Percentiles rank a stretch among this genome's conserved stretches.
phyloP scores from a whole-genome alignment of 2,329 filamentous ascomycete species.

The Sporothrix mexicana region DNA sequence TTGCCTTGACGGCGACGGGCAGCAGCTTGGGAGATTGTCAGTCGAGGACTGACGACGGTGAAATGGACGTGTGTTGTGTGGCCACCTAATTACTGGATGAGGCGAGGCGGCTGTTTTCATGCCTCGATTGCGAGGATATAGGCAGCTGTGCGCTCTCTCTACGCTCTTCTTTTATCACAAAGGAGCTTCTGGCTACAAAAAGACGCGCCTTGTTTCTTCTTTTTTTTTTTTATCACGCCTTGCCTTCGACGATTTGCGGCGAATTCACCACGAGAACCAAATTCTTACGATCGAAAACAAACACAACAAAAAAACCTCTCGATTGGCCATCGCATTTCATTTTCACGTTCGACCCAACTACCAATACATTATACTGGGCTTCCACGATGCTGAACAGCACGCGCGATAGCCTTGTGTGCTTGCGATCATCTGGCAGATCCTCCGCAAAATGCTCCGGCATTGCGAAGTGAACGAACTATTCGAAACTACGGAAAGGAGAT shows the following conservation, averaged over 20 bases:
- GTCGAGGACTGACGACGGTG: slow-evolving; percentile 16
- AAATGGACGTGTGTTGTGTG: slow-evolving; percentile 33
- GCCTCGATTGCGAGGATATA: background rate
- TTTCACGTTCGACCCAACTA: background rate
- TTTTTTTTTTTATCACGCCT: slow-evolving; percentile 14
- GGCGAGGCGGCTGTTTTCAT: slow-evolving; percentile 3
- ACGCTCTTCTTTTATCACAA: slow-evolving; percentile 19
- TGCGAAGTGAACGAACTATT: background rate
- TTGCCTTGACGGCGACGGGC: slow-evolving; percentile 1
- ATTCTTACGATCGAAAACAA: slow-evolving; percentile 1
- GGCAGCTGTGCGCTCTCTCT: slow-evolving; percentile 24
- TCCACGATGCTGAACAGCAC: slow-evolving; percentile 17
- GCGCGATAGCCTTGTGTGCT: slow-evolving; percentile 4
- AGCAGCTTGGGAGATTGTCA: background rate
- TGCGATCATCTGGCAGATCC: background rate
- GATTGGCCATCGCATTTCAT: background rate
- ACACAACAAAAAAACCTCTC: background rate
- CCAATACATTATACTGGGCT: background rate
- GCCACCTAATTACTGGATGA: slow-evolving; percentile 34
- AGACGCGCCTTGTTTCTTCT: slow-evolving; percentile 25
- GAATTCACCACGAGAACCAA: background rate
- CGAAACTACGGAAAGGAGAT: slow-evolving; percentile 17
- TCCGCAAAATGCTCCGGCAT: background rate
- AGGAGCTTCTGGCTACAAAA: slow-evolving; percentile 31
- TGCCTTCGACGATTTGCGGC: slow-evolving; percentile 18